These are phyloP conservation scores for Asterella californica DNA, from an alignment of 225 moss, liverwort and hornwort species.

Conservation along the genomic window DNA sequence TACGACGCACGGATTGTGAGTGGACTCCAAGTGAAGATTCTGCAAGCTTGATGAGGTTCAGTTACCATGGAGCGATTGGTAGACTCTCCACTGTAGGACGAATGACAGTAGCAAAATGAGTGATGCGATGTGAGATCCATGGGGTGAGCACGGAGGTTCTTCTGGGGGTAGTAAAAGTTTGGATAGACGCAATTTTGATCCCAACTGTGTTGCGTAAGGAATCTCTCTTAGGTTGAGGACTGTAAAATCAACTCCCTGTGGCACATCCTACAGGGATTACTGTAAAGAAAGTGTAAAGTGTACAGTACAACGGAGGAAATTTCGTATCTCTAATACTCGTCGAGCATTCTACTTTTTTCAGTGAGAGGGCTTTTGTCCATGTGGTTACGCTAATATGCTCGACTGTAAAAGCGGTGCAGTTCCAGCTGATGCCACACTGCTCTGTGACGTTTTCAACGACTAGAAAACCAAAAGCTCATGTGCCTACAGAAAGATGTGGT, in stretches of 20 bases:
- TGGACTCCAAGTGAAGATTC: conserved; percentile 28
- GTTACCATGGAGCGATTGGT: not conserved
- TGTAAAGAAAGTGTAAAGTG: conserved; percentile 18
- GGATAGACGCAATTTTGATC: not conserved
- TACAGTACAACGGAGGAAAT: conserved; percentile 5
- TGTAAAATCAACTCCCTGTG: conserved; percentile 1
- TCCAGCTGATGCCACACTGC: too few relatives aligned
- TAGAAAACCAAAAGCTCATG: too few relatives aligned
- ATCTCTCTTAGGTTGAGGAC: not conserved
- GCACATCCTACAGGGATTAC: not conserved
- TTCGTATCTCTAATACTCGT: not conserved
- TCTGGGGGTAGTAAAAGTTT: not conserved
- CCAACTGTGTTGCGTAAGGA: not conserved
- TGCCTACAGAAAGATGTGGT: too few relatives aligned
- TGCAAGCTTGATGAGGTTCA: conserved; percentile 1
- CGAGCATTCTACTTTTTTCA: too few relatives aligned
- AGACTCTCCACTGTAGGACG: not conserved
- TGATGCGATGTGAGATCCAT: too few relatives aligned
- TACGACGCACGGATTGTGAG: conserved; percentile 38
- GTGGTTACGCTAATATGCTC: too few relatives aligned
- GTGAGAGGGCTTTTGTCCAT: too few relatives aligned
- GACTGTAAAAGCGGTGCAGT: too few relatives aligned
- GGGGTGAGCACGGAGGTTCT: not conserved
- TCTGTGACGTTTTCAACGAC: too few relatives aligned
- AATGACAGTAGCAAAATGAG: too few relatives aligned